phyloP scores from a whole-genome alignment of 1,284 basidiomycete genomes.

The Austroboletus niveus region DNA sequence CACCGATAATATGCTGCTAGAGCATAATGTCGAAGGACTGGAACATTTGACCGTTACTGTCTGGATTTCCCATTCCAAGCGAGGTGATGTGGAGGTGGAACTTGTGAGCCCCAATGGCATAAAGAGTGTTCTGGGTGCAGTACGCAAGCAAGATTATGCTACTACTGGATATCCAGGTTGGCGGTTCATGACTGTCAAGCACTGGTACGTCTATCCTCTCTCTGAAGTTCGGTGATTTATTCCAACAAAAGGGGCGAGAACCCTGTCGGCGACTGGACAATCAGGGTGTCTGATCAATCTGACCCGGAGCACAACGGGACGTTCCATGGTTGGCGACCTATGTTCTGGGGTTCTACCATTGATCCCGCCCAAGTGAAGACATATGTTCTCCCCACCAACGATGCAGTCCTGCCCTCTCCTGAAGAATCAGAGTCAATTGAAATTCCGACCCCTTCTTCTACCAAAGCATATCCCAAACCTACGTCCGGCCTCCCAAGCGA shows the following conservation, averaged over 20 bases:
- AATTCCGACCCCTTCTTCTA: constrained; percentile 42
- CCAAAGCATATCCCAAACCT: constrained; percentile 77
- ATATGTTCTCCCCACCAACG: constrained; percentile 62
- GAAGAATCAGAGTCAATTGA: constrained; percentile 35
- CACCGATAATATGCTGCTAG: constrained; percentile 66
- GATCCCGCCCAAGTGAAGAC: constrained; percentile 68
- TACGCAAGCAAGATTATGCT: constrained; percentile 69
- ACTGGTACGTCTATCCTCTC: constrained; percentile 67
- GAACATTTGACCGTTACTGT: constrained; percentile 95
- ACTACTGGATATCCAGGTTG: constrained; percentile 84
- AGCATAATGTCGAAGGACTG: constrained; percentile 81
- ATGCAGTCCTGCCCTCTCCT: constrained; percentile 54
- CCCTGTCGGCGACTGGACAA: constrained; percentile 90
- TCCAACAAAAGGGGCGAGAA: constrained; percentile 76
- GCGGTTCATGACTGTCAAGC: constrained; percentile 98
- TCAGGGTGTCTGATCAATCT: constrained; percentile 80
- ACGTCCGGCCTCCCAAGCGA: constrained; percentile 86
- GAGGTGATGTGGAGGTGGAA: constrained; percentile 95
- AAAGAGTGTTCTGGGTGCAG: constrained; percentile 80
- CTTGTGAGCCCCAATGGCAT: constrained; percentile 85
- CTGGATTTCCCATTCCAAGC: constrained; percentile 84
- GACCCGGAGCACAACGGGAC: constrained; percentile 63
- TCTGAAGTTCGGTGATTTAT: constrained; percentile 15
- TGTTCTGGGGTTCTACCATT: constrained; percentile 89
- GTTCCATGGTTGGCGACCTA: constrained; percentile 91